These are phyloP conservation scores for Neurospora sp. DNA, from an alignment of 2,329 filamentous ascomycete genomes.

Conservation along the genomic window DNA sequence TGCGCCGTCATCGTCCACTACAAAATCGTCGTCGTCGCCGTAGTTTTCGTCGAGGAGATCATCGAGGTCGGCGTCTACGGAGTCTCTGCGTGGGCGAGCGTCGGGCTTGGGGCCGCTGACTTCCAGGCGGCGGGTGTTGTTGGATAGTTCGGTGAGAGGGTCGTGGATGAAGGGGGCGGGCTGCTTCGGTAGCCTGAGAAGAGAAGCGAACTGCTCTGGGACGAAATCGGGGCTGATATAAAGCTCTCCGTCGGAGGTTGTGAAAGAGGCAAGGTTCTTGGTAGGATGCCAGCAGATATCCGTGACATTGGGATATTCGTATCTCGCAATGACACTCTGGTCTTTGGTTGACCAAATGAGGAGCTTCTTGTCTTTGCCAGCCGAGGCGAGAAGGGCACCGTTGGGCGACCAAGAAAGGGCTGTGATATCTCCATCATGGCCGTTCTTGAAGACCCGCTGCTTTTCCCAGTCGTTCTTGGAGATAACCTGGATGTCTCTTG, in stretches of 20 bases:
- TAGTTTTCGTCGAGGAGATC: slow-evolving; percentile 58
- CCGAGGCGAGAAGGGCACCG: slow-evolving; percentile 71
- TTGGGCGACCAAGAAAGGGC: slow-evolving; percentile 91
- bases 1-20: slow-evolving; percentile 89
- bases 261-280: slow-evolving; percentile 83
- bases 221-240: slow-evolving; percentile 75
- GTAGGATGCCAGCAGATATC: slow-evolving; percentile 85
- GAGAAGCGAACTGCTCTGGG: slow-evolving; percentile 42
- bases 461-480: slow-evolving; percentile 86
- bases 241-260: slow-evolving; percentile 83
- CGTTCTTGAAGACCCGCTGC: slow-evolving; percentile 67
- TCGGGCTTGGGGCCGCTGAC: slow-evolving; percentile 46
- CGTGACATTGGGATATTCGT: slow-evolving; percentile 75
- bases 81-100: slow-evolving; percentile 47
- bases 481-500: slow-evolving; percentile 73
- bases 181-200: slow-evolving; percentile 52
- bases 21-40: slow-evolving; percentile 62
- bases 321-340: slow-evolving; percentile 67
- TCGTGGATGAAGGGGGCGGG: slow-evolving; percentile 82
- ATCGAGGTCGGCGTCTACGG: slow-evolving; percentile 62
- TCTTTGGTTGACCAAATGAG: slow-evolving; percentile 84
- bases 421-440: slow-evolving; percentile 76
- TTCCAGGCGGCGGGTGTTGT: slow-evolving; percentile 49
- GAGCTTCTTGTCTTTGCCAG: slow-evolving; percentile 58
- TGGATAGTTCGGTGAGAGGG: slow-evolving; percentile 58